Conservation (phyloP, 345 rosid genomes). For the Syzygium aqueum region DNA sequence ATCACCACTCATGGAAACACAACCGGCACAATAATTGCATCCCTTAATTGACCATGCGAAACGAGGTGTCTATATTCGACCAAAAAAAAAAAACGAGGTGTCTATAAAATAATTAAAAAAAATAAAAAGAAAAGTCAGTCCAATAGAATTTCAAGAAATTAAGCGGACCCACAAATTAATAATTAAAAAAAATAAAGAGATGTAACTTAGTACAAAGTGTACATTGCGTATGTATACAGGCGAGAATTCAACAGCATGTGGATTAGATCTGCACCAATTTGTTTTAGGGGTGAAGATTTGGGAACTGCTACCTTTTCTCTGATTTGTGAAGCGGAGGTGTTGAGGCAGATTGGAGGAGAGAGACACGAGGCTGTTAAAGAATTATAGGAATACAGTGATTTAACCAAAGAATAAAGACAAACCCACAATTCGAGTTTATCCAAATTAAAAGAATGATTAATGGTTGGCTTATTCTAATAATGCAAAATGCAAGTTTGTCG, state of each 20-base stretch:
- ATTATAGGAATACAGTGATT: not conserved
- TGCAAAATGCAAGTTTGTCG: not conserved
- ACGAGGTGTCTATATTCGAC: too few relatives aligned
- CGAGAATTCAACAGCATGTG: not conserved
- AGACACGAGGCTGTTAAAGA: conserved; percentile 2
- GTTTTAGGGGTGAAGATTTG: not conserved
- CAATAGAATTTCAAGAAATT: not conserved
- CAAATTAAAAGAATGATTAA: not conserved
- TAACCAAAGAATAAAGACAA: not conserved
- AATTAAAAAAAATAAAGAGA: not conserved
- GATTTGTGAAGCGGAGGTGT: not conserved
- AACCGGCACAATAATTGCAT: conserved; percentile 21
- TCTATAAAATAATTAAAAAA: not conserved
- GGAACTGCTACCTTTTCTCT: not conserved
- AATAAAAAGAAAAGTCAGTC: not conserved
- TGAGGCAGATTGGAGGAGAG: conserved; percentile 5
- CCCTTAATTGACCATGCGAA: conserved; percentile 22
- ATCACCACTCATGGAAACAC: not conserved
- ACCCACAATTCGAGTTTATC: not conserved
- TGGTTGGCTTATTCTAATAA: not conserved
- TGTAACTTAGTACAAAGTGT: not conserved
- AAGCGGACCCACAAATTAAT: not conserved
- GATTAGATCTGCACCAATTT: not conserved
- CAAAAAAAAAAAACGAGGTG: too few relatives aligned
- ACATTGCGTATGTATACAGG: not conserved